phyloP scores from a whole-genome alignment of 306 rosid species.

The Castanea mollissima region DNA sequence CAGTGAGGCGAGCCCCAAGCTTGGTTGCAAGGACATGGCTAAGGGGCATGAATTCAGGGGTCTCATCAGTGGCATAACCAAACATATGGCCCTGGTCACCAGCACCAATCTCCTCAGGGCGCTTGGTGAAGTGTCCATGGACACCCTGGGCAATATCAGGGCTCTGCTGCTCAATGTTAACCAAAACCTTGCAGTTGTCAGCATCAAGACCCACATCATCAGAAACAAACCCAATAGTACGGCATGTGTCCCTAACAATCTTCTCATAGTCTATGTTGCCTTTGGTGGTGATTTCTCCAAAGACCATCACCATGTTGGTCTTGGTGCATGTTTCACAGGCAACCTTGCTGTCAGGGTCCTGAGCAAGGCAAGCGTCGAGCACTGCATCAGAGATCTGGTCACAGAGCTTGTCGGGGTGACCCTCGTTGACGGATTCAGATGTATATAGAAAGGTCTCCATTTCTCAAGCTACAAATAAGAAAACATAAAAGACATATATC shows the following conservation, averaged over 20 bases:
- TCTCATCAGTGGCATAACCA: slow-evolving; percentile 99
- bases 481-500: slow-evolving; percentile 7
- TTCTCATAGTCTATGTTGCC: slow-evolving; percentile 92
- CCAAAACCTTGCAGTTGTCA: slow-evolving; percentile 97
- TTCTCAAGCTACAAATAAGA: slow-evolving; percentile 48
- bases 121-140: slow-evolving; percentile 98
- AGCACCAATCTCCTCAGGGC: slow-evolving; percentile 99
- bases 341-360: slow-evolving; percentile 99
- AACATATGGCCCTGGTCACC: slow-evolving; percentile 99
- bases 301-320: slow-evolving; percentile 99
- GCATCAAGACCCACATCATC: slow-evolving; percentile 98
- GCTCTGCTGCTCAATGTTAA: slow-evolving; percentile 99
- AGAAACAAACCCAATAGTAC: slow-evolving; percentile 81
- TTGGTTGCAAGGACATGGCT: slow-evolving; percentile 98
- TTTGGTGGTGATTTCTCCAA: slow-evolving; percentile 99
- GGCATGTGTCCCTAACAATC: slow-evolving; percentile 96
- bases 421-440: slow-evolving; percentile 97
- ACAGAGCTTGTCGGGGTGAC: slow-evolving; percentile 99
- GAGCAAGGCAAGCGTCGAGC: slow-evolving; percentile 94
- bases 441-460: slow-evolving; percentile 96
- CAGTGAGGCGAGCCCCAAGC: slow-evolving; percentile 88
- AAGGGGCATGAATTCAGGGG: slow-evolving; percentile 93
- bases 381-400: slow-evolving; percentile 99
- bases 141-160: slow-evolving; percentile 99
- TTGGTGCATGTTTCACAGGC: slow-evolving; percentile 99